These are phyloP conservation scores for Penicillium angulare DNA, from an alignment of 495 filamentous ascomycete genomes.

Conservation along the genomic window DNA sequence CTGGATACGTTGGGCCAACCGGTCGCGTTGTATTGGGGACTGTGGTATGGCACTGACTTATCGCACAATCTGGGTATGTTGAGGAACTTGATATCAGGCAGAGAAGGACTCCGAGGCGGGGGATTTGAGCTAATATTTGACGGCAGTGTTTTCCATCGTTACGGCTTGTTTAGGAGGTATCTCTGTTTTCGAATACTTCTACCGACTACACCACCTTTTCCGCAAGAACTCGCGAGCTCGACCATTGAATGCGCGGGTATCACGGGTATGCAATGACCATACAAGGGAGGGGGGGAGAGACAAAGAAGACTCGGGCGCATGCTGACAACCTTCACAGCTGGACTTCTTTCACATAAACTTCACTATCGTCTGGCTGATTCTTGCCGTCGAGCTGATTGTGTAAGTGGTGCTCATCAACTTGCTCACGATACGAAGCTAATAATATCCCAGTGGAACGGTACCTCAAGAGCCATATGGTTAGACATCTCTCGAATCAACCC, in stretches of 20 bases:
- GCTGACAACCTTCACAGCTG: slow-evolving; percentile 33
- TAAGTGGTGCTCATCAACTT: slow-evolving; percentile 26
- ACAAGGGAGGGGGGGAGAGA: no score
- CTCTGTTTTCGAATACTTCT: slow-evolving; percentile 60
- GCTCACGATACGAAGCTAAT: slow-evolving; percentile 22
- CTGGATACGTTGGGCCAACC: slow-evolving; percentile 55
- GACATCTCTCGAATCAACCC: background rate
- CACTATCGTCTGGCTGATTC: slow-evolving; percentile 49
- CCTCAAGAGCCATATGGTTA: slow-evolving; percentile 38
- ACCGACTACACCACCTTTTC: slow-evolving; percentile 43
- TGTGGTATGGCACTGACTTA: slow-evolving; percentile 55
- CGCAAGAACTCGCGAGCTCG: slow-evolving; percentile 50
- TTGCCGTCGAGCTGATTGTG: slow-evolving; percentile 55
- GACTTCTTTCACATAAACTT: slow-evolving; percentile 66
- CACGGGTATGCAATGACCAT: slow-evolving; percentile 34
- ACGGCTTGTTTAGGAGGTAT: slow-evolving; percentile 56
- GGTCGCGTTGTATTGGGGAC: slow-evolving; percentile 54
- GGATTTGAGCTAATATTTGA: slow-evolving; percentile 5
- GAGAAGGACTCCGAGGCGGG: background rate
- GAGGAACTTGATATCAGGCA: background rate
- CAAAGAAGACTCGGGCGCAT: background rate
- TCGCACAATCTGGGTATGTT: slow-evolving; percentile 54
- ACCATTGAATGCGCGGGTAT: slow-evolving; percentile 50
- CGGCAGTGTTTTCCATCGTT: slow-evolving; percentile 56
- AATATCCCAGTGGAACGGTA: slow-evolving; percentile 38